Evolutionary conservation across 371 early-diverging fungal genomes (phyloP).

Genomic region (Coemansia sp.): DNA sequence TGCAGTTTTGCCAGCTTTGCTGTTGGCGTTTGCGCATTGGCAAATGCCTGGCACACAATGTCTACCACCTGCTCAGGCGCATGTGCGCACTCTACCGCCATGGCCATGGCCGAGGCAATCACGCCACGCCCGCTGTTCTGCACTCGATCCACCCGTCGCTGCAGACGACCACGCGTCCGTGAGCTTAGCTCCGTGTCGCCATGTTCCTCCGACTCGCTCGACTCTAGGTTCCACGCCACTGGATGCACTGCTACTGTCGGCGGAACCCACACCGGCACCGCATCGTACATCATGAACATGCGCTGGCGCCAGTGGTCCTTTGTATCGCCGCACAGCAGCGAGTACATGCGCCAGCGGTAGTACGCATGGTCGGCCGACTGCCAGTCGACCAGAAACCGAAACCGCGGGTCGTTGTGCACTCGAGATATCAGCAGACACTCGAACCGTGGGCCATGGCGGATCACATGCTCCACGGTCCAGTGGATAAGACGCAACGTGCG

Average conservation of each 20-base stretch:
- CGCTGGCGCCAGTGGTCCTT: slow-evolving; percentile 70
- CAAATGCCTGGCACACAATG: slow-evolving; percentile 61
- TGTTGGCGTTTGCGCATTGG: slow-evolving; percentile 58
- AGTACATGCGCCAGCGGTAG: slow-evolving; percentile 90
- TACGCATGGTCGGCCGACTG: slow-evolving; percentile 81
- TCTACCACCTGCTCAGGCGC: slow-evolving; percentile 79
- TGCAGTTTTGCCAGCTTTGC: slow-evolving; percentile 74
- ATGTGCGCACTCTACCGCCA: slow-evolving; percentile 81
- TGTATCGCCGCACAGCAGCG: slow-evolving; percentile 84
- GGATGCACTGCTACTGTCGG: slow-evolving; percentile 49
- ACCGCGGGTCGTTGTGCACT: slow-evolving; percentile 65
- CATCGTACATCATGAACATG: slow-evolving; percentile 86
- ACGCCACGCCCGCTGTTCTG: slow-evolving; percentile 60
- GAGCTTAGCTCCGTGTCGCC: slow-evolving; percentile 61
- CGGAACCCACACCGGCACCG: slow-evolving; percentile 84
- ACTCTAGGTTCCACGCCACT: background rate
- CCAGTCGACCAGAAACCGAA: slow-evolving; percentile 70
- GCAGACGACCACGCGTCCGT: slow-evolving; percentile 61
- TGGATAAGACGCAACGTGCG: slow-evolving; percentile 72
- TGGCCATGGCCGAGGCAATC: slow-evolving; percentile 83
- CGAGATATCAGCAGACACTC: slow-evolving; percentile 73
- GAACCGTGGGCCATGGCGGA: slow-evolving; percentile 72
- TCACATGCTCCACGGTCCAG: slow-evolving; percentile 78
- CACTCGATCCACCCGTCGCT: slow-evolving; percentile 59
- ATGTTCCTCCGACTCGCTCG: slow-evolving; percentile 62